phyloP scores from a whole-genome alignment of 1,284 basidiomycete species.

The Sporisorium sorghi region DNA sequence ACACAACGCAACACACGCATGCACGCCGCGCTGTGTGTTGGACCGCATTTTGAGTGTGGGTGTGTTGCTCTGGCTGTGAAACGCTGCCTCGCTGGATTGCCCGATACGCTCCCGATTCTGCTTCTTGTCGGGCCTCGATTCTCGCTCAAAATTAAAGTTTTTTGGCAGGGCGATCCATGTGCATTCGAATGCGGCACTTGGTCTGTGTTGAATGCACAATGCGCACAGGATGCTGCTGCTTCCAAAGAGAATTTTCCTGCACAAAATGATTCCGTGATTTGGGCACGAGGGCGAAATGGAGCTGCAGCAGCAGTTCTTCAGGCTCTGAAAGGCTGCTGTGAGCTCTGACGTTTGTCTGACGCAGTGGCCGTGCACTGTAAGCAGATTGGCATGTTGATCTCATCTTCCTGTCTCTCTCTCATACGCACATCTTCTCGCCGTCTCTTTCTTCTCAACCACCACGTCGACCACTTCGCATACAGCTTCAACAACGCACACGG shows the following conservation, averaged over 20 bases:
- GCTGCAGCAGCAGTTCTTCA: too few species aligned
- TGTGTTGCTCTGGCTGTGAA: conserved; percentile 1
- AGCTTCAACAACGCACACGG: neutral
- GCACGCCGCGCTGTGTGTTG: neutral
- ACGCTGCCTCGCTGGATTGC: neutral
- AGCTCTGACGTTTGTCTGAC: conserved; percentile 1
- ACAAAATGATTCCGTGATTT: neutral
- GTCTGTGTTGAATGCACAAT: neutral
- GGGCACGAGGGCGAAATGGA: neutral
- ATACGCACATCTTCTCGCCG: neutral
- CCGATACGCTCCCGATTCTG: conserved; percentile 3
- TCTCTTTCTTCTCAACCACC: conserved; percentile 3
- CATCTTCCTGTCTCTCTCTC: neutral
- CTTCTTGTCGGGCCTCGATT: neutral
- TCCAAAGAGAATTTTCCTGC: neutral
- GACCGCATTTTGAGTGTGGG: neutral
- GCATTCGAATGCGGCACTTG: neutral
- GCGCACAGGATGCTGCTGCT: neutral
- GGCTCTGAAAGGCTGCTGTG: too few species aligned
- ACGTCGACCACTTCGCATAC: neutral
- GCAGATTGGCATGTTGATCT: neutral
- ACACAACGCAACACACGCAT: neutral
- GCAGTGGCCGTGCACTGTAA: neutral
- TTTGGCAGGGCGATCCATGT: neutral
- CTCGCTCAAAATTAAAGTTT: neutral